Evolutionary conservation across 805 yeast species (phyloP).

Genomic region (Myxozyma neglecta): DNA sequence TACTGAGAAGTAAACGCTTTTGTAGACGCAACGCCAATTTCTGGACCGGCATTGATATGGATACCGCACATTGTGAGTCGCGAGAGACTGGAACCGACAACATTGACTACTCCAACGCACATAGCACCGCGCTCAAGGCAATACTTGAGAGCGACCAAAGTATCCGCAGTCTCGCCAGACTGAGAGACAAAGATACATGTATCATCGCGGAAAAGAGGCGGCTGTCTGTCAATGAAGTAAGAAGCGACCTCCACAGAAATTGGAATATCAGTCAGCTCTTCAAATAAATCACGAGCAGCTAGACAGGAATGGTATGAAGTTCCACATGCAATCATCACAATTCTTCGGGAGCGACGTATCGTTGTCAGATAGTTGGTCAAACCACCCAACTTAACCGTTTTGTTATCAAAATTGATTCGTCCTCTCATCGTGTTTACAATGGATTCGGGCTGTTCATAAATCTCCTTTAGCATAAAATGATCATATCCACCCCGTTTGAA

Average conservation of each 20-base stretch:
- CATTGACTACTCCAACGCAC: slow-evolving; percentile 95
- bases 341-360: slow-evolving; percentile 89
- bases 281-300: slow-evolving; percentile 94
- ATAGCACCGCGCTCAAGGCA: slow-evolving; percentile 96
- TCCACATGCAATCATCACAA: slow-evolving; percentile 99
- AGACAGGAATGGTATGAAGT: slow-evolving; percentile 98
- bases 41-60: slow-evolving; percentile 99
- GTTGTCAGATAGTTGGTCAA: slow-evolving; percentile 81
- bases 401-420: slow-evolving; percentile 86
- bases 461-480: slow-evolving; percentile 99
- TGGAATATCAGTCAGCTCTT: slow-evolving; percentile 93
- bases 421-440: slow-evolving; percentile 99
- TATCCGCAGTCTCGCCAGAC: slow-evolving; percentile 98
- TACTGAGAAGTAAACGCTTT: slow-evolving; percentile 98
- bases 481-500: slow-evolving; percentile 96
- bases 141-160: slow-evolving; percentile 90
- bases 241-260: slow-evolving; percentile 91
- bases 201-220: slow-evolving; percentile 97
- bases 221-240: slow-evolving; percentile 87
- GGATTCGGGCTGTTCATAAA: slow-evolving; percentile 97
- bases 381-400: slow-evolving; percentile 83
- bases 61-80: slow-evolving; percentile 99
- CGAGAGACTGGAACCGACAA: slow-evolving; percentile 95
- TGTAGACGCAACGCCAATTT: slow-evolving; percentile 98
- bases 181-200: slow-evolving; percentile 97